phyloP scores from a whole-genome alignment of 768 basidiomycete species.

The Tylopilus plumbeoviolaceoides region DNA sequence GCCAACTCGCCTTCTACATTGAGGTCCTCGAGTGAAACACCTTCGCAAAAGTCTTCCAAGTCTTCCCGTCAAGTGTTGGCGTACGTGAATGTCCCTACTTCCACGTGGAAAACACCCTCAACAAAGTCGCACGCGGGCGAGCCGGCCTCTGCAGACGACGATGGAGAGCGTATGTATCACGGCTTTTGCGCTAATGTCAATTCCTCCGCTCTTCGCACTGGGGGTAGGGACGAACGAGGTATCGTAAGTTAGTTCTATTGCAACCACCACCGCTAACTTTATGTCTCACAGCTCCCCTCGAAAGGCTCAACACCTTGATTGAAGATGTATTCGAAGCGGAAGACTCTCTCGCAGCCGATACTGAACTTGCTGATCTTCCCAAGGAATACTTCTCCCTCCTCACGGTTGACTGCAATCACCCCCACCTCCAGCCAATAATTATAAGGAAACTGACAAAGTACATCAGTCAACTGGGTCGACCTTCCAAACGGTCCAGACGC shows the following conservation, averaged over 20 bases:
- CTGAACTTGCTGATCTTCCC: slow-evolving; percentile 47
- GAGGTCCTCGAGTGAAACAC: slow-evolving; percentile 18
- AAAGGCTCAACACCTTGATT: slow-evolving; percentile 71
- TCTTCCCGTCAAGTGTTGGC: slow-evolving; percentile 32
- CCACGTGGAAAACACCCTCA: slow-evolving; percentile 28
- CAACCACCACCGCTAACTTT: neutral
- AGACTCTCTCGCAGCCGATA: slow-evolving; percentile 61
- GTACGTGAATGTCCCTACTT: slow-evolving; percentile 31
- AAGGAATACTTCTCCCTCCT: slow-evolving; percentile 61
- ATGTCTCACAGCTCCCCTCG: slow-evolving; percentile 49
- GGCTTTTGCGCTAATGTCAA: slow-evolving; percentile 34
- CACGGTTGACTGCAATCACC: slow-evolving; percentile 54
- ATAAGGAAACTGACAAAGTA: slow-evolving; percentile 69
- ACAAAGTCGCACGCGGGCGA: slow-evolving; percentile 30
- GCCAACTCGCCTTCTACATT: slow-evolving; percentile 8
- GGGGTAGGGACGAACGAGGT: slow-evolving; percentile 78
- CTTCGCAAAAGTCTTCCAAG: slow-evolving; percentile 26
- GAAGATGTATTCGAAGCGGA: slow-evolving; percentile 86
- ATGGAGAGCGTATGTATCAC: slow-evolving; percentile 28
- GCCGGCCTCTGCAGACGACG: slow-evolving; percentile 46
- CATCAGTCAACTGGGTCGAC: slow-evolving; percentile 62
- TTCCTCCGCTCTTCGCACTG: slow-evolving; percentile 56
- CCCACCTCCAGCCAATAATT: slow-evolving; percentile 53
- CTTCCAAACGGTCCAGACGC: slow-evolving; percentile 64
- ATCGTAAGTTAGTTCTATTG: neutral